Base-by-base conservation (phyloP, 75 land plant genomes). In the Pinus taeda region DNA sequence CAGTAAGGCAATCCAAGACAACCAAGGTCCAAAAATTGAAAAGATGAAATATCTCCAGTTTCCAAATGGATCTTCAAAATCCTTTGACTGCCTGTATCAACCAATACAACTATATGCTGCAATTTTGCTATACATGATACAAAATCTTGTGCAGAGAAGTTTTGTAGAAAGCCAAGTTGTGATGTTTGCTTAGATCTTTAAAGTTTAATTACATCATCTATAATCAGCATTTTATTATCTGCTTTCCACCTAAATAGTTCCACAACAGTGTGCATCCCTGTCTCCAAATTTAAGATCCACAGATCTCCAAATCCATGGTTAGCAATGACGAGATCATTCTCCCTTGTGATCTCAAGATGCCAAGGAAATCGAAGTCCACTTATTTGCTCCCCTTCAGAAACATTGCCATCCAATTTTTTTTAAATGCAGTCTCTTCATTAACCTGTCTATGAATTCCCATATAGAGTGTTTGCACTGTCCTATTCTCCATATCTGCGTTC, bases 1-100 rank as follows among this genome's bases (percentile, higher is more conserved):
- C 96, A 93, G 66, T 91, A 85, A 21, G 93, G 96, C 57, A 91
- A 42, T 8, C 96, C 96, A 84, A 93, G 91, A 22, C 79, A 75
- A 60, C 83, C 93, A 76, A 93, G 80, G 39, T 91, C 87, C n/a
- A 91, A 84, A 56, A 91, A 82, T 45, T 82, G 81, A 53, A 91
- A 11, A 45, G 26, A 60, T 60, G 91, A 76, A 71, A 84, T 71
- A 60, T 45, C 63, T 73, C 77, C 79, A 78, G 88, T 79, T 77
- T 80, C 77, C 65, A 59, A 73, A 39, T 80, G 26, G 59, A 60
- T 57, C 77, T 76, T 89, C 57, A 87, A 57, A 53, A 93, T 57
- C 73, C 74, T 76, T 53, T 89, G 90, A 71, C 80, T 80, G 80
- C 77, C 96, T 81, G 83, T 61, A 63, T 93, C 93, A 83, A 82